Evolutionary conservation across 1,139 yeast genomes (phyloP), one percentile per base, ranked within the genome.

Genomic region (Hemisphaericaspora xylofermentans): DNA sequence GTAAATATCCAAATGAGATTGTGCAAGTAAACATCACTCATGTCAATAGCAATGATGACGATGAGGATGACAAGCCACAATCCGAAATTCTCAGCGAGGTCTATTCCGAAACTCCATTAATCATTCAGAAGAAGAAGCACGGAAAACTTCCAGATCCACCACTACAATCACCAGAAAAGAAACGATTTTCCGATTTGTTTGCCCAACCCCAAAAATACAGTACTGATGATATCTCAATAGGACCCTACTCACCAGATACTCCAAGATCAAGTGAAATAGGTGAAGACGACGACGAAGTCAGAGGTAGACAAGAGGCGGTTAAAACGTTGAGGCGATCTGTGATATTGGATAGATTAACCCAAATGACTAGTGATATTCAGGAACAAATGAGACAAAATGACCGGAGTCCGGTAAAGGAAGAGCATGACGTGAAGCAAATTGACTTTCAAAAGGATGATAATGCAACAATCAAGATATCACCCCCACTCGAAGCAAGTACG

Each of bases 81-180:
- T 56, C 67, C 4, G 81, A 76, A 43, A 66, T 70, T 1, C 53
- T 73, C 26, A 72, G 78, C 48, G 80, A 76, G 40, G 53, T 68
- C 1, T 71, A 58, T 40, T 67, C 73, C 2, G 73, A 65, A 32
- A 54, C 63, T 2, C 78, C 77, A 1, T 58, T 75, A 36, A 49
- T 66, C 6, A 60, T 74, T 17, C 62, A 53, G 39, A 76, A 74
- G 41, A 42, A 43, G 31, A 30, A 24, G 27, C 27, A 24, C 27
- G 27, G 27, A n/a, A 24, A 36, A 22, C 27, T 6, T 18, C 15
- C 39, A 42, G 19, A 36, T 21, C 40, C 19, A 18, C 30, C n/a
- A 31, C n/a, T n/a, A n/a, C 26, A 27, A 15, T 25, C 14, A 26
- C n/a, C 38, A 15, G 2, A 10, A 14, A 14, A 25, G 18, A n/a